These are phyloP conservation scores for Cutaneotrichosporon cutaneum DNA, from an alignment of 1,284 basidiomycete genomes.

Conservation along the genomic window DNA sequence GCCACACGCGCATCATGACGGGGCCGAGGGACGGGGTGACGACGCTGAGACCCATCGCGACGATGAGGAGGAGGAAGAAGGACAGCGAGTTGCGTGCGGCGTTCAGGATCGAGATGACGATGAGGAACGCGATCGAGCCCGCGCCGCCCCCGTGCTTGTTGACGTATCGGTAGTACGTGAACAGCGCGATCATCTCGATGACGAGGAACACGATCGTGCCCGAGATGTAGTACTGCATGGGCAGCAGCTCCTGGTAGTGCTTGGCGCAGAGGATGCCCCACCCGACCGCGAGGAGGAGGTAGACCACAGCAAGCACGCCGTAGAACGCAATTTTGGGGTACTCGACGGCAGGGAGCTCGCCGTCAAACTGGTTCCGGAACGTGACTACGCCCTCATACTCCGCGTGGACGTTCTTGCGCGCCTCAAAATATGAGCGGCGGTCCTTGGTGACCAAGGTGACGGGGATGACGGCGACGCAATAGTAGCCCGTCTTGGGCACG, in stretches of 20 bases:
- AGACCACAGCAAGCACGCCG: constrained; percentile 74
- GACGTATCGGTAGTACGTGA: constrained; percentile 63
- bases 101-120: constrained; percentile 82
- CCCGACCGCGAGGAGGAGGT: constrained; percentile 63
- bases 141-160: constrained; percentile 80
- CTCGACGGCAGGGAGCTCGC: constrained; percentile 85
- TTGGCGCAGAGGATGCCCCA: constrained; percentile 87
- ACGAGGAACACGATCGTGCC: constrained; percentile 82
- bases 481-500: constrained; percentile 88
- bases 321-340: constrained; percentile 99
- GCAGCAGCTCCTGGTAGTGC: constrained; percentile 74
- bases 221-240: constrained; percentile 83
- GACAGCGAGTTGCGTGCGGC: constrained; percentile 87
- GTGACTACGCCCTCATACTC: constrained; percentile 75
- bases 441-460: constrained; percentile 63
- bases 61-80: constrained; percentile 92
- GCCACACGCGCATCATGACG: constrained; percentile 50
- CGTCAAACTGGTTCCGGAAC: constrained; percentile 86
- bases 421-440: constrained; percentile 9
- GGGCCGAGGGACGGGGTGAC: constrained; percentile 54
- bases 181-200: constrained; percentile 90
- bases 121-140: constrained; percentile 74
- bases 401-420: constrained; percentile 62
- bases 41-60: constrained; percentile 81
- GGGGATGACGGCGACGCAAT: constrained; percentile 89